Conservation (phyloP, 257 asterid species). For the Plantago ovata region DNA sequence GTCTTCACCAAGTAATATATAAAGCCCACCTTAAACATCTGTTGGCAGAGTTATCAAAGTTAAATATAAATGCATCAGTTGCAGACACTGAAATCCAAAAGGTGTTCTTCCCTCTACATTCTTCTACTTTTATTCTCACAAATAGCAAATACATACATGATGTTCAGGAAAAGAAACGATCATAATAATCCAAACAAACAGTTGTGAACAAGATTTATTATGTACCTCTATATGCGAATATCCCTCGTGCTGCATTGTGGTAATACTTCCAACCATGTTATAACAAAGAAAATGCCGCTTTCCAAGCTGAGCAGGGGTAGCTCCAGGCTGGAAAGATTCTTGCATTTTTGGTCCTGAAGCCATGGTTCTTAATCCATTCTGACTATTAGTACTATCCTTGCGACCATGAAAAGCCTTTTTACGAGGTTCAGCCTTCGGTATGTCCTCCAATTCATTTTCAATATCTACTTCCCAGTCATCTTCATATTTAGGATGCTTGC, state of each 20-base stretch:
- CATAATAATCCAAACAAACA: conserved; percentile 14
- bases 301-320: conserved; percentile 80
- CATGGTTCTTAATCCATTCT: conserved; percentile 35
- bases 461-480: conserved; percentile 64
- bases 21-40: background rate
- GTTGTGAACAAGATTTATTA: conserved; percentile 8
- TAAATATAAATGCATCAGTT: conserved; percentile 1
- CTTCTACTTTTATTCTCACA: background rate
- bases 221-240: conserved; percentile 93
- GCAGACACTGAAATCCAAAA: conserved; percentile 1
- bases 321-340: conserved; percentile 90
- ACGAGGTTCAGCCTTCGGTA: conserved; percentile 51
- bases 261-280: conserved; percentile 90
- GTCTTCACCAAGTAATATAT: too few relatives aligned
- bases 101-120: background rate
- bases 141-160: conserved; percentile 12
- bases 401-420: conserved; percentile 48
- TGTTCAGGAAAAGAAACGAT: conserved; percentile 13
- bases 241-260: conserved; percentile 86
- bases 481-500: conserved; percentile 37
- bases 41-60: conserved; percentile 7
- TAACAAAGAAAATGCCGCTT: conserved; percentile 88
- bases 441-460: conserved; percentile 44
- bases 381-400: conserved; percentile 36
- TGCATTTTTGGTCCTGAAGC: conserved; percentile 56